Conservation (phyloP, 345 rosid genomes). For the Geranium brycei region DNA sequence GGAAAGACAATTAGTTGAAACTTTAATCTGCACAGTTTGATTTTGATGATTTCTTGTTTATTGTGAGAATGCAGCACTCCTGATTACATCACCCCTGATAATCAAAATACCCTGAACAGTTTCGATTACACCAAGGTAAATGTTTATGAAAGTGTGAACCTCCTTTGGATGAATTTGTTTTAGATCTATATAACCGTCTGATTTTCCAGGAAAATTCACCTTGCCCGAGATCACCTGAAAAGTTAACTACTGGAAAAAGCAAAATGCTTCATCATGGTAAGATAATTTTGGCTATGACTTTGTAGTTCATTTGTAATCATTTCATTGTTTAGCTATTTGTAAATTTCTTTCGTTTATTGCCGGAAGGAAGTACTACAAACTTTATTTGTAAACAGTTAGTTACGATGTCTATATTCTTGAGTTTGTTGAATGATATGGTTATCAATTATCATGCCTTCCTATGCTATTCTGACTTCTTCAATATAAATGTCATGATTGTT, state of each 20-base stretch:
- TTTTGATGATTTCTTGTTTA: constrained; percentile 2
- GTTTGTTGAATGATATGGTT: not conserved
- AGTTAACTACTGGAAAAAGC: constrained; percentile 41
- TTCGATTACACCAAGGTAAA: constrained; percentile 58
- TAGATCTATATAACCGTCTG: not conserved
- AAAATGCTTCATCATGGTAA: constrained; percentile 51
- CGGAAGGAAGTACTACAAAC: too few species aligned
- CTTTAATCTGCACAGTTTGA: not conserved
- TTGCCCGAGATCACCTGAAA: constrained; percentile 92
- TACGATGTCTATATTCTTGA: too few species aligned
- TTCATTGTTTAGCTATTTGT: not conserved
- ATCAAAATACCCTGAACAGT: constrained; percentile 43
- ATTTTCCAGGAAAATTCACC: constrained; percentile 47
- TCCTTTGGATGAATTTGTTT: not conserved
- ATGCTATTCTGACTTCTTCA: constrained; percentile 4
- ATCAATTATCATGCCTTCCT: not conserved
- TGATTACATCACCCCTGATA: constrained; percentile 85
- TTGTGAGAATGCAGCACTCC: constrained; percentile 61
- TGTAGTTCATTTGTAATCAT: not conserved
- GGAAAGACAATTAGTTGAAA: not conserved
- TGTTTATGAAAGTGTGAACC: not conserved
- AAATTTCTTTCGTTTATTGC: too few species aligned
- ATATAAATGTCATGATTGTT: constrained; percentile 7
- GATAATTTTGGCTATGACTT: constrained; percentile 7
- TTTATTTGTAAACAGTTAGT: too few species aligned